Conservation (phyloP, 306 rosid genomes). For the Notholithocarpus densiflorus region DNA sequence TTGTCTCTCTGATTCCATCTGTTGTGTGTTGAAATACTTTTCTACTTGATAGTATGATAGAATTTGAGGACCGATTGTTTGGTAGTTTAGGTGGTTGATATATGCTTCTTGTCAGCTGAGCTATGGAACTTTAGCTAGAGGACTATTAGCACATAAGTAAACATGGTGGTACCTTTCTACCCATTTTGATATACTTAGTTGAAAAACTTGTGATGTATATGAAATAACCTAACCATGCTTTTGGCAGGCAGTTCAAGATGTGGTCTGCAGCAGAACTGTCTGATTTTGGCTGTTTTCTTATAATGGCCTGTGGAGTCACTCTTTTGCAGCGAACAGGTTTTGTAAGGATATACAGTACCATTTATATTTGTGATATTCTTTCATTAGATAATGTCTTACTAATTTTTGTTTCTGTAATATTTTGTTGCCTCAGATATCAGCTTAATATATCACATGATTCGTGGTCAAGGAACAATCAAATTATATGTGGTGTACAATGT, state of each 20-base stretch:
- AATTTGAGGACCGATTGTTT: background rate
- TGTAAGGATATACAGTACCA: constrained; percentile 19
- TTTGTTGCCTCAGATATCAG: constrained; percentile 70
- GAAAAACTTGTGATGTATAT: constrained; percentile 19
- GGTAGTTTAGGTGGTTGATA: background rate
- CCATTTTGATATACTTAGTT: constrained; percentile 6
- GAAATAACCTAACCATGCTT: constrained; percentile 46
- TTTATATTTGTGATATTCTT: constrained; percentile 1
- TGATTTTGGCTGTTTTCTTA: constrained; percentile 83
- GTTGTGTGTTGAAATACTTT: background rate
- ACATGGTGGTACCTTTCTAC: background rate
- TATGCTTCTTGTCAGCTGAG: background rate
- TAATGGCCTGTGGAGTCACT: constrained; percentile 77
- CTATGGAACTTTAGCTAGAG: background rate
- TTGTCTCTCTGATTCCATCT: background rate
- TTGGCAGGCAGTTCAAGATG: constrained; percentile 96
- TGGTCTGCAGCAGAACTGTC: constrained; percentile 78
- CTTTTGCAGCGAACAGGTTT: constrained; percentile 84
- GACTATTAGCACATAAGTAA: too few relatives aligned
- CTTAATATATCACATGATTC: constrained; percentile 98
- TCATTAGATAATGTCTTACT: constrained; percentile 4
- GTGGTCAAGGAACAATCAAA: constrained; percentile 97
- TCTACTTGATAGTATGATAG: background rate
- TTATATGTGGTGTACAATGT: constrained; percentile 93
- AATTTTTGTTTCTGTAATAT: constrained; percentile 21